A percentile compares a stretch with the other conserved stretches of the same genome.
phyloP scores from a whole-genome alignment of 139 green algal species.

The Coccomyxa sp. region DNA sequence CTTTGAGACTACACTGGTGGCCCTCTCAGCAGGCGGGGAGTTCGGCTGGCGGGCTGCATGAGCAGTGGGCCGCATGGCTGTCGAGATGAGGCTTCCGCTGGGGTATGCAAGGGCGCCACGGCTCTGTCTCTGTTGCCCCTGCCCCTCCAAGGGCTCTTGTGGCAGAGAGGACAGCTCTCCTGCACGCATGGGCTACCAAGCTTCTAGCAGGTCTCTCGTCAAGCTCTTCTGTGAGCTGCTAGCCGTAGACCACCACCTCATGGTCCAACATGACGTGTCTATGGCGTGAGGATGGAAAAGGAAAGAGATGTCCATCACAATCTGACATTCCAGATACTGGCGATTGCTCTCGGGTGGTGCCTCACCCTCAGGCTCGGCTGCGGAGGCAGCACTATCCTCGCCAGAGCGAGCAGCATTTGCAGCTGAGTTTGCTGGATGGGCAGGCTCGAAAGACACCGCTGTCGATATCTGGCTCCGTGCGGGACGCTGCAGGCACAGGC shows the following conservation, averaged over 20 bases:
- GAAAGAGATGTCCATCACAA: no score
- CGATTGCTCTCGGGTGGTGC: no score
- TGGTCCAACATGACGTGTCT: no score
- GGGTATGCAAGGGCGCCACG: no score
- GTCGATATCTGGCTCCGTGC: background rate
- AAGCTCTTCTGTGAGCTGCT: no score
- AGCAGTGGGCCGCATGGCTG: background rate
- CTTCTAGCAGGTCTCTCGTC: no score
- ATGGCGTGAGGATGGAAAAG: no score
- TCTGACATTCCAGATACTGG: no score
- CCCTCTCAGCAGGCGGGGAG: background rate
- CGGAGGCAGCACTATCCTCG: background rate
- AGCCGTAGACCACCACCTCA: no score
- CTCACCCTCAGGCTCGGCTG: background rate
- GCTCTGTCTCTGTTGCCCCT: background rate
- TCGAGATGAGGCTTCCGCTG: background rate
- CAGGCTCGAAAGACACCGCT: background rate
- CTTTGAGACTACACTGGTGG: background rate
- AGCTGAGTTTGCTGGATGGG: background rate
- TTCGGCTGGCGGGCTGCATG: background rate
- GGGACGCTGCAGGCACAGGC: background rate
- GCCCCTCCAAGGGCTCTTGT: background rate
- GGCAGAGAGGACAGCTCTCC: background rate
- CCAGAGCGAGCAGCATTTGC: background rate
- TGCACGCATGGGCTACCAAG: no score